Base-by-base conservation (phyloP, 2,329 filamentous ascomycete genomes). In the Thielaviopsis populi region DNA sequence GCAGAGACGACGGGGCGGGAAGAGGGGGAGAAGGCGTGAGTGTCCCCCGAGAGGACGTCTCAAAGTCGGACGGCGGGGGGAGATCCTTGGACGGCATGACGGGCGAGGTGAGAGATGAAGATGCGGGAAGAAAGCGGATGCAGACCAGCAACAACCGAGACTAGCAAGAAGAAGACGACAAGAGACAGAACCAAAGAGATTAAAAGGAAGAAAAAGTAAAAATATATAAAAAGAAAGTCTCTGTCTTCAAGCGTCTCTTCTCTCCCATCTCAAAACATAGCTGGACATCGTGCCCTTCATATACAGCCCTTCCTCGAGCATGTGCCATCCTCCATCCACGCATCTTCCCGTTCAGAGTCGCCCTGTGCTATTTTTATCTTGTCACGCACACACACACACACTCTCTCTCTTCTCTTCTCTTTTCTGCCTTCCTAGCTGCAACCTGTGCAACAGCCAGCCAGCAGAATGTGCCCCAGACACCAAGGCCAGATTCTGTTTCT, bases 21-120 rank as follows among this genome's bases (percentile, higher is more conserved):
- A 33, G 13, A 2, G 72, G 69, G 1, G 59, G 37, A 27, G 43
- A 15, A 2, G 72, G 69, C 62, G 73, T 69, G 48, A 74, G 68
- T 66, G 73, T 71, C n/a, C 66, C 62, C 67, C 77, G 75, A 37
- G 72, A 73, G 33, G 75, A 72, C 65, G 76, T 72, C 70, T 82
- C 78, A 66, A 79, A 79, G 67, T 79, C 77, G 65, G 79, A 79
- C 60, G 74, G 70, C 19, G 54, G 50, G 42, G 75, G 75, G 48
- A 72, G 69, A 64, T 74, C 71, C 69, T 80, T 79, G 46, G 69
- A 68, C 30, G 66, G 63, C 66, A 67, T 67, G 46, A 19, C 58
- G 53, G 24, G 50, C 13, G 15, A 27, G 50, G 41, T 4, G 30
- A 24, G 46, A 27, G 22, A 54, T n/a, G n/a, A 19, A 59, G 6